Percentiles rank a stretch among this genome's conserved stretches.
These are phyloP conservation scores for Polymyxa betae DNA, from an alignment of 208 protist genomes.

Conservation along the genomic window DNA sequence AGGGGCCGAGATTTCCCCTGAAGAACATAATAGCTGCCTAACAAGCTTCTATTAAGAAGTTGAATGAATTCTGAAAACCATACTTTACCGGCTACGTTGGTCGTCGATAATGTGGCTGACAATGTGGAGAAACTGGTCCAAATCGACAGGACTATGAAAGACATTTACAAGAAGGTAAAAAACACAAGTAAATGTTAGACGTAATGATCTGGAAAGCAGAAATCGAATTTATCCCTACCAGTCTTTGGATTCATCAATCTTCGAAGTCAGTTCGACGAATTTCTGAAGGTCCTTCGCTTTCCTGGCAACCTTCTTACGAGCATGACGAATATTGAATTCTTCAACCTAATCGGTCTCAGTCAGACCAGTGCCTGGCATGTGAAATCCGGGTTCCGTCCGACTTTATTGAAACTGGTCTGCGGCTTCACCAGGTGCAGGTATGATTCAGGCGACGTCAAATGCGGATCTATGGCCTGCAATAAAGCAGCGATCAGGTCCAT, in stretches of 20 bases:
- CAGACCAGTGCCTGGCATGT: not conserved
- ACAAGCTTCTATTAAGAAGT: too few species aligned
- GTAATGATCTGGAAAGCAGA: not conserved
- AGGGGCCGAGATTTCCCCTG: too few species aligned
- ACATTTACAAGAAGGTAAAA: too few species aligned
- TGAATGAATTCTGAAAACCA: not conserved
- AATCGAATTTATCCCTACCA: not conserved
- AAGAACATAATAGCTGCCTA: too few species aligned
- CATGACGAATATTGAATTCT: not conserved
- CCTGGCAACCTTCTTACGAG: not conserved
- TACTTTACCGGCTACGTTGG: not conserved
- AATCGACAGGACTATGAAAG: conserved; percentile 6
- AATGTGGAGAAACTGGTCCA: conserved; percentile 9
- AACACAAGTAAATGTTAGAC: too few species aligned
- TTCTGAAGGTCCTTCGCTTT: not conserved
- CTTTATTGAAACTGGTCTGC: not conserved
- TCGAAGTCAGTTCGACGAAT: not conserved
- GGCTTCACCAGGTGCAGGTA: not conserved
- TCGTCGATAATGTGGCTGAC: conserved; percentile 37
- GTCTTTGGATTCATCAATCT: not conserved
- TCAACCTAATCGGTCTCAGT: not conserved
- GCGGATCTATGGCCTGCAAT: too few species aligned
- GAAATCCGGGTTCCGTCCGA: not conserved
- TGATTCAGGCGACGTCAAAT: too few species aligned
- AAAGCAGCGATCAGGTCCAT: too few species aligned